Conservation (phyloP, 441 rosid genomes). For the Daphne laureola region DNA sequence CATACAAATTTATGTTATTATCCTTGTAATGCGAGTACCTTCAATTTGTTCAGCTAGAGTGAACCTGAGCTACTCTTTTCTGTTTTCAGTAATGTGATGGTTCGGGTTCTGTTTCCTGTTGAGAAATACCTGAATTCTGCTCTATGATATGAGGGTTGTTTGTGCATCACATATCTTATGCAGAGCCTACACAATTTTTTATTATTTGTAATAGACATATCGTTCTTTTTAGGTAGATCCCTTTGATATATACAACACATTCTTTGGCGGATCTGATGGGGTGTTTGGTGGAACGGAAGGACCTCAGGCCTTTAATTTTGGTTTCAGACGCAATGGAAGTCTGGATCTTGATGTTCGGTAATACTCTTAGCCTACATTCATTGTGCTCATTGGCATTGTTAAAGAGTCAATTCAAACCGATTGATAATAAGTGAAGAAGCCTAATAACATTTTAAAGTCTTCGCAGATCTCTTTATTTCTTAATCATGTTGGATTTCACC, state of each 20-base stretch:
- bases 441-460: too few relatives aligned
- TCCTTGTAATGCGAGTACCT: too few relatives aligned
- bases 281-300: slow-evolving; percentile 57
- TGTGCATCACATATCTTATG: slow-evolving; percentile 3
- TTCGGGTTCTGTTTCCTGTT: slow-evolving; percentile 1
- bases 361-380: slow-evolving; percentile 4
- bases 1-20: too few relatives aligned
- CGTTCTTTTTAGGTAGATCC: slow-evolving; percentile 66
- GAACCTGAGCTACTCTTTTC: not conserved
- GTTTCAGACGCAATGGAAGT: slow-evolving; percentile 44
- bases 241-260: slow-evolving; percentile 65
- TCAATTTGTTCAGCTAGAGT: not conserved
- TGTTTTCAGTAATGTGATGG: not conserved
- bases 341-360: slow-evolving; percentile 72
- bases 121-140: not conserved
- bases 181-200: slow-evolving; percentile 10
- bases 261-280: slow-evolving; percentile 78
- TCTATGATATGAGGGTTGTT: not conserved
- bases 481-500: too few relatives aligned
- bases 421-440: too few relatives aligned
- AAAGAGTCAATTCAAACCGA: not conserved
- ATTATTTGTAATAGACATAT: slow-evolving; percentile 2
- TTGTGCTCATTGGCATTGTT: not conserved
- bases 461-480: too few relatives aligned
- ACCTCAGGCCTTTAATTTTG: slow-evolving; percentile 47